Evolutionary conservation across 495 filamentous ascomycete species (phyloP), one percentile per base, ranked within the genome.

Genomic region (Baudoinia panamericana): DNA sequence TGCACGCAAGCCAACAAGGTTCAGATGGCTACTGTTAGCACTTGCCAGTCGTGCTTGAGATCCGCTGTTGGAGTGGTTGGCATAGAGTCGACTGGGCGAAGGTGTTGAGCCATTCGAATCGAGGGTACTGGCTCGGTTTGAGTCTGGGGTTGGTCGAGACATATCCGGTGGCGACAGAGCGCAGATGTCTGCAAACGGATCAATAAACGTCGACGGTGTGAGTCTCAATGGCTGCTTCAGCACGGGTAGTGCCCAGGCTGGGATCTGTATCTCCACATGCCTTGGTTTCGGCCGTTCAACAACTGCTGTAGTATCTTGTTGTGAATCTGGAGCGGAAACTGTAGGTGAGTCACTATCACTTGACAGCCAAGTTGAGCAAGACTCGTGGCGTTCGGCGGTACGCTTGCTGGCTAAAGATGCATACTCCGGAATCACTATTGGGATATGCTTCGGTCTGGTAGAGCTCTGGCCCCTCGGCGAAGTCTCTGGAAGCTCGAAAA

Each of bases 11-110:
- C 71, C 25, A 56, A 66, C 27, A 50, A 73, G 53, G 43, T 67
- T 76, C 45, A 66, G 69, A 46, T 78, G 72, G 42, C 72, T 79
- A 48, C 66, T 66, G 46, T 69, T 75, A 50, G 67, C 55, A 48
- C 63, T 63, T 2, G 51, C 40, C 1, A 55, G 22, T 38, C 56
- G 51, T 5, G 38, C 43, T 20, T 45, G 40, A 9, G 47, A 45
- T 6, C 45, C 48, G 25, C 31, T 44, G 22, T 47, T 46, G 17
- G 49, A 54, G 2, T 47, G 36, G 28, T 43, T 45, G 0, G 53
- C 33, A 38, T 56, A 50, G 10, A 60, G 49, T 32, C 57, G 55
- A 6, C 41, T 48, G 52, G 61, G 54, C 8, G 63, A 67, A 13
- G 59, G 56, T 16, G 54, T 66, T 22, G n/a, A n/a, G n/a, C n/a